phyloP scores from a whole-genome alignment of 345 rosid genomes.

The Gossypium thurberi region DNA sequence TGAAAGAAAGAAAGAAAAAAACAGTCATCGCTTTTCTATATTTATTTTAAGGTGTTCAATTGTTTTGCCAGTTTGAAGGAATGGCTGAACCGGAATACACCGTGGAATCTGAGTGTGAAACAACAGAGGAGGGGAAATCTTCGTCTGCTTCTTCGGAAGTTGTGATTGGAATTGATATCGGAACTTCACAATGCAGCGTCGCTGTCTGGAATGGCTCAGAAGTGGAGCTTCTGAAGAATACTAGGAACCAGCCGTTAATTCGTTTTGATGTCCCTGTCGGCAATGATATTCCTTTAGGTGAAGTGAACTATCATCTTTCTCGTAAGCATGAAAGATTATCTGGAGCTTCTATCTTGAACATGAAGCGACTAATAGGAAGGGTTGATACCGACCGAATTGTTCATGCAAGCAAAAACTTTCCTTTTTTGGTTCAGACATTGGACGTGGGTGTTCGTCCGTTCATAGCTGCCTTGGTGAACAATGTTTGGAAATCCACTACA shows the following conservation, averaged over 20 bases:
- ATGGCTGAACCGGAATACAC: slow-evolving; percentile 75
- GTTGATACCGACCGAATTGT: slow-evolving; percentile 76
- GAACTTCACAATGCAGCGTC: slow-evolving; percentile 78
- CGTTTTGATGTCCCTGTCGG: slow-evolving; percentile 66
- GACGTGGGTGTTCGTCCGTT: slow-evolving; percentile 77
- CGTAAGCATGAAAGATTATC: slow-evolving; percentile 71
- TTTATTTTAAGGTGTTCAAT: background rate
- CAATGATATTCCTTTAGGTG: slow-evolving; percentile 62
- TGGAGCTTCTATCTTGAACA: slow-evolving; percentile 76
- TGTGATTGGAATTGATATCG: slow-evolving; percentile 78
- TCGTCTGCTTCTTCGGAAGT: slow-evolving; percentile 49
- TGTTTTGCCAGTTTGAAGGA: slow-evolving; percentile 22
- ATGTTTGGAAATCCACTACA: slow-evolving; percentile 74
- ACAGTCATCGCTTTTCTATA: background rate
- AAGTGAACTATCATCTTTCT: slow-evolving; percentile 59
- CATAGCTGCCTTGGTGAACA: slow-evolving; percentile 65
- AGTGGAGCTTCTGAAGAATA: slow-evolving; percentile 65
- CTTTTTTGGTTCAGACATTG: slow-evolving; percentile 78
- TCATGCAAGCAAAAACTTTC: slow-evolving; percentile 59
- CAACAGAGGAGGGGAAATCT: slow-evolving; percentile 62
- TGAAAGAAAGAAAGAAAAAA: background rate
- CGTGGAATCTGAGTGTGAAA: slow-evolving; percentile 71
- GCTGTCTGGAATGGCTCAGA: slow-evolving; percentile 80
- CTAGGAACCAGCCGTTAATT: slow-evolving; percentile 65
- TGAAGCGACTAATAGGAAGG: slow-evolving; percentile 86